phyloP scores from a whole-genome alignment of 2,329 filamentous ascomycete genomes.

The Arthroderma sp. region DNA sequence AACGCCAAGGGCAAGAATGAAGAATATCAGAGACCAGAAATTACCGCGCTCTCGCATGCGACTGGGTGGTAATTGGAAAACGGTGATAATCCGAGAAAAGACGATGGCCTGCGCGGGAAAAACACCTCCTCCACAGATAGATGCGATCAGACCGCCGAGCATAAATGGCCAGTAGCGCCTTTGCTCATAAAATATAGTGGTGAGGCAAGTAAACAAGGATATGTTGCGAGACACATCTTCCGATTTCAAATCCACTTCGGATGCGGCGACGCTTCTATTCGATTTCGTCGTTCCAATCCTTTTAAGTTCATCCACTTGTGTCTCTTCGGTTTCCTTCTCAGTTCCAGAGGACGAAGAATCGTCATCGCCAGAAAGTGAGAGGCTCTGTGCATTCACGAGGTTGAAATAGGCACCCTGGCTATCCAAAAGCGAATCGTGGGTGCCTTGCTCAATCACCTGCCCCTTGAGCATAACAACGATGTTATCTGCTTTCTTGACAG shows the following conservation, averaged over 20 bases:
- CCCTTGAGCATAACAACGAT: conserved; percentile 78
- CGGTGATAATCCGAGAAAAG: conserved; percentile 16
- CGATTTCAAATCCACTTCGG: conserved; percentile 1
- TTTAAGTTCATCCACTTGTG: conserved; percentile 1
- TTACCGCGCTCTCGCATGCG: conserved; percentile 20
- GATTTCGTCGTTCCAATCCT: conserved; percentile 7
- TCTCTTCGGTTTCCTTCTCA: conserved; percentile 1
- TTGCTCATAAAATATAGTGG: conserved; percentile 25
- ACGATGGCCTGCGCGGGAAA: conserved; percentile 36
- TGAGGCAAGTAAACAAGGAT: conserved; percentile 22
- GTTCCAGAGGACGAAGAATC: conserved; percentile 5
- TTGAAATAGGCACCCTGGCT: conserved; percentile 57
- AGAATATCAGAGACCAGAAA: conserved; percentile 37
- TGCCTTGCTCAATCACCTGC: conserved; percentile 74
- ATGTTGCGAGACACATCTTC: conserved; percentile 10
- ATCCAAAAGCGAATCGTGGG: conserved; percentile 59
- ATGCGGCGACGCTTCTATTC: conserved; percentile 2
- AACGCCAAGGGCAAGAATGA: conserved; percentile 29
- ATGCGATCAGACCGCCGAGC: conserved; percentile 22
- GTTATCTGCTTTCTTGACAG: conserved; percentile 75
- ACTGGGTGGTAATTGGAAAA: conserved; percentile 14
- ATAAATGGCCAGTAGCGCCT: conserved; percentile 26
- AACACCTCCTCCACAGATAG: conserved; percentile 25
- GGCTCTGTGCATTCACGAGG: conserved; percentile 53
- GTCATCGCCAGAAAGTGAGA: conserved; percentile 7